Conservation (phyloP, 192 early-diverging fungal species). For the Haplosporangium gracile region DNA sequence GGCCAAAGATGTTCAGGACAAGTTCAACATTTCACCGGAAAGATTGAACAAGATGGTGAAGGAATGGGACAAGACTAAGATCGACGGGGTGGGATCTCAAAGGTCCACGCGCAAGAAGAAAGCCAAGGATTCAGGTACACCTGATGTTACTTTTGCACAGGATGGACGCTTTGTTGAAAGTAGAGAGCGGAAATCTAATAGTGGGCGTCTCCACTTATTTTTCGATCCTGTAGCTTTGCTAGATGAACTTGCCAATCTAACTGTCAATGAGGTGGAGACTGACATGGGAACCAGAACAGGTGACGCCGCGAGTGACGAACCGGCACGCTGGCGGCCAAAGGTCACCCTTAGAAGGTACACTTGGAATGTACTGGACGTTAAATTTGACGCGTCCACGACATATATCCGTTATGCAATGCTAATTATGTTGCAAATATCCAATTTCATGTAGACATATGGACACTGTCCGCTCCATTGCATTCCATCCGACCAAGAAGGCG, state of each 20-base stretch:
- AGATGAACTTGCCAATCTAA: slow-evolving; percentile 36
- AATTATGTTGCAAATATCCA: slow-evolving; percentile 1
- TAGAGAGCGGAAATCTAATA: not conserved
- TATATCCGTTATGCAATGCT: slow-evolving; percentile 12
- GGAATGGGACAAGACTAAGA: slow-evolving; percentile 56
- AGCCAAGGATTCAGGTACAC: slow-evolving; percentile 36
- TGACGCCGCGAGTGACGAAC: slow-evolving; percentile 4
- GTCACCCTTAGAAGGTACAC: slow-evolving; percentile 34
- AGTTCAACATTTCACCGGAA: slow-evolving; percentile 65
- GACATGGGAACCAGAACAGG: slow-evolving; percentile 15
- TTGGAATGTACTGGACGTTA: not conserved
- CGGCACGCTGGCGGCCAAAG: slow-evolving; percentile 40
- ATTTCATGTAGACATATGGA: slow-evolving; percentile 32
- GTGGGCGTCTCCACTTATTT: not conserved
- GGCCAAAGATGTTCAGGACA: slow-evolving; percentile 66
- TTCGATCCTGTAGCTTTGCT: slow-evolving; percentile 5
- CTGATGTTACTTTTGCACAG: not conserved
- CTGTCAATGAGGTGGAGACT: slow-evolving; percentile 11
- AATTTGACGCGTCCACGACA: not conserved
- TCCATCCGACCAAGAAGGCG: slow-evolving; percentile 61
- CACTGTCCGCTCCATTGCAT: slow-evolving; percentile 41
- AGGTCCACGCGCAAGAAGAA: slow-evolving; percentile 49
- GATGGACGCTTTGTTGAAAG: not conserved
- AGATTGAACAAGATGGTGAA: slow-evolving; percentile 62
- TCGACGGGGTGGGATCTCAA: slow-evolving; percentile 1